Conservation (phyloP, 371 early-diverging fungal genomes). For the Apophysomyces trapeziformis region DNA sequence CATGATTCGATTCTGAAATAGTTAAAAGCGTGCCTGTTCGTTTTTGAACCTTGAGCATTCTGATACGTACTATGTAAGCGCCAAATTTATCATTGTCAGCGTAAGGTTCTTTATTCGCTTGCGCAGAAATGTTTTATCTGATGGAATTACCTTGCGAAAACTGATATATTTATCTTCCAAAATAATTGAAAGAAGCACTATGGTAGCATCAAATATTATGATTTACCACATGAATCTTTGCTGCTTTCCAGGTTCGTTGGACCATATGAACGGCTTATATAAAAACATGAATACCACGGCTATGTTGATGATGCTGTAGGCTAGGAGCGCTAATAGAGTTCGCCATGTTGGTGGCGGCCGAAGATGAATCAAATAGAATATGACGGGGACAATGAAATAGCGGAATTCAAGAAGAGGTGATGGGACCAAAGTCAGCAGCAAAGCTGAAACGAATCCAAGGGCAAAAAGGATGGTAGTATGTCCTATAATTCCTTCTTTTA, state of each 20-base stretch:
- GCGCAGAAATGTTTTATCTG: too few species aligned
- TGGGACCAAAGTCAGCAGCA: conserved; percentile 75
- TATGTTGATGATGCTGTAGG: conserved; percentile 59
- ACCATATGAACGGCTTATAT: conserved; percentile 75
- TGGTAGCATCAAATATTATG: too few species aligned
- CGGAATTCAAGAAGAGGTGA: conserved; percentile 94
- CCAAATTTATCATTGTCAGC: too few species aligned
- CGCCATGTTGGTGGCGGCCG: conserved; percentile 26
- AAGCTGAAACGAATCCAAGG: conserved; percentile 50
- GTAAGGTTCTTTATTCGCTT: too few species aligned
- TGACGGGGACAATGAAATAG: conserved; percentile 90
- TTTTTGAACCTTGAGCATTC: too few species aligned
- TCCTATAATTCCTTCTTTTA: conserved; percentile 16
- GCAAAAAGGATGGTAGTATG: conserved; percentile 48
- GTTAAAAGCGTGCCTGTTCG: too few species aligned
- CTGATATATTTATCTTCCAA: too few species aligned
- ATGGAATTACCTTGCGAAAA: too few species aligned
- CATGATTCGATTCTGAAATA: too few species aligned
- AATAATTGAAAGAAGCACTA: too few species aligned
- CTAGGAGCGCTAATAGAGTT: conserved; percentile 15
- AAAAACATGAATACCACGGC: conserved; percentile 75
- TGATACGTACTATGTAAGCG: too few species aligned
- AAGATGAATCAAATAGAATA: conserved; percentile 74
- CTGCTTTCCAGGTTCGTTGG: conserved; percentile 59
- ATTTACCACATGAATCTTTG: conserved; percentile 93